Conservation (phyloP, 306 rosid genomes). For the Mimosa bimucronata region DNA sequence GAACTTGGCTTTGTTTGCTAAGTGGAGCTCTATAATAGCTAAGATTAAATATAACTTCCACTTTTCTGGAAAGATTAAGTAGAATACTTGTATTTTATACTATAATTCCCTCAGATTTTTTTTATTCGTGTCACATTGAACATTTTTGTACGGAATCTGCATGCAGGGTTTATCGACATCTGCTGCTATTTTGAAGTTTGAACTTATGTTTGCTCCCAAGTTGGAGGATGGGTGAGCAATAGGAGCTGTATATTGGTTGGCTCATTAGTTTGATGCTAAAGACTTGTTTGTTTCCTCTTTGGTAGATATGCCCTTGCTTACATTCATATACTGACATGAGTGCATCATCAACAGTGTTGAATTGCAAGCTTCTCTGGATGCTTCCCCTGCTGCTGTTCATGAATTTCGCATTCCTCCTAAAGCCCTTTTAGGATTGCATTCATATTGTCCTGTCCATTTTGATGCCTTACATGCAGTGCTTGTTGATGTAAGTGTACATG, state of each 20-base stretch:
- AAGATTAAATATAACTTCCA: not conserved
- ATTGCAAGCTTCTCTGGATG: slow-evolving; percentile 55
- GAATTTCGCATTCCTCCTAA: slow-evolving; percentile 72
- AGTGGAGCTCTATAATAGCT: slow-evolving; percentile 15
- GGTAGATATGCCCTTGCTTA: slow-evolving; percentile 16
- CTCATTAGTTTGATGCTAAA: slow-evolving; percentile 10
- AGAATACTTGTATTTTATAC: not conserved
- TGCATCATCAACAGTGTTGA: slow-evolving; percentile 49
- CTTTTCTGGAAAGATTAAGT: slow-evolving; percentile 22
- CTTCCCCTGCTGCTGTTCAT: slow-evolving; percentile 60
- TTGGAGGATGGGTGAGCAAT: slow-evolving; percentile 57
- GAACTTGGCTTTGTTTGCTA: slow-evolving; percentile 6
- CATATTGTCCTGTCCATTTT: slow-evolving; percentile 71
- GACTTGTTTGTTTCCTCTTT: slow-evolving; percentile 16
- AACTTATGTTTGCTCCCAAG: slow-evolving; percentile 69
- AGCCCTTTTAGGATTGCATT: slow-evolving; percentile 67
- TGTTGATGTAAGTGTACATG: slow-evolving; percentile 61
- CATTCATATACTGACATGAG: slow-evolving; percentile 34
- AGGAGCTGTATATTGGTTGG: slow-evolving; percentile 26
- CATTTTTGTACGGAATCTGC: slow-evolving; percentile 11
- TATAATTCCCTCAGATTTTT: slow-evolving; percentile 9
- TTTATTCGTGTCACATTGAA: not conserved
- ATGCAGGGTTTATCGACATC: slow-evolving; percentile 57
- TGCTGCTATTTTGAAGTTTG: slow-evolving; percentile 69
- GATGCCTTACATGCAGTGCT: slow-evolving; percentile 69